Evolutionary conservation across 495 filamentous ascomycete species (phyloP).

Genomic region (Lasiosphaeria miniovina): DNA sequence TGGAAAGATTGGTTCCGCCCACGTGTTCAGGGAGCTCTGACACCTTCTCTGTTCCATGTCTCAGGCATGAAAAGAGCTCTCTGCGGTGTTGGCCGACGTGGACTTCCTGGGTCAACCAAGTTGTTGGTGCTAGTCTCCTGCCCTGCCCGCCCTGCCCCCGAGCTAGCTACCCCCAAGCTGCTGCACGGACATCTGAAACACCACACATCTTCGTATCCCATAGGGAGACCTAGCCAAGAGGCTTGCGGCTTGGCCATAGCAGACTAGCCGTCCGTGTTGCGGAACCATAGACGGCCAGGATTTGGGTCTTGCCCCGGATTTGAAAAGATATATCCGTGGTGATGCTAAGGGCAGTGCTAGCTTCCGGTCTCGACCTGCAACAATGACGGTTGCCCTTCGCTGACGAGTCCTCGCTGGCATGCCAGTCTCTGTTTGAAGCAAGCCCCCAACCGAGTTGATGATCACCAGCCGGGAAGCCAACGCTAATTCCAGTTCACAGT

Average conservation of each 20-base stretch:
- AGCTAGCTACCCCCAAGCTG: neutral
- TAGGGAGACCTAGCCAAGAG: neutral
- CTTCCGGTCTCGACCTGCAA: neutral
- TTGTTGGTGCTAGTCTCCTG: neutral
- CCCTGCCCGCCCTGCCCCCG: too few relatives aligned
- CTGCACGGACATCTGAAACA: constrained; percentile 11
- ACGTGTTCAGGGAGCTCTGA: constrained; percentile 1
- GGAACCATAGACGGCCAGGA: constrained; percentile 4
- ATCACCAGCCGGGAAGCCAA: neutral
- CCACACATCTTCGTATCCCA: neutral
- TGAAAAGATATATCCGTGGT: neutral
- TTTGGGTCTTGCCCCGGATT: constrained; percentile 11
- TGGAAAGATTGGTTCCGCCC: neutral
- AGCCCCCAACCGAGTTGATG: constrained; percentile 2
- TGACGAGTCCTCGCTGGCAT: too few relatives aligned
- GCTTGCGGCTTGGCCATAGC: neutral
- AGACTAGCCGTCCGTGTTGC: neutral
- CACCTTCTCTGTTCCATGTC: neutral
- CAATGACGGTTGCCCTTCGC: too few relatives aligned
- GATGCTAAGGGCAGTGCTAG: too few relatives aligned
- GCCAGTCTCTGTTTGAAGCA: constrained; percentile 7
- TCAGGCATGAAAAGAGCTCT: neutral
- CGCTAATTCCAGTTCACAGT: neutral
- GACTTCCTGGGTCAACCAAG: neutral
- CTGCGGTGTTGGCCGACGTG: neutral